Evolutionary conservation across 768 basidiomycete genomes (phyloP).

Genomic region (Dioszegia aurantiaca): DNA sequence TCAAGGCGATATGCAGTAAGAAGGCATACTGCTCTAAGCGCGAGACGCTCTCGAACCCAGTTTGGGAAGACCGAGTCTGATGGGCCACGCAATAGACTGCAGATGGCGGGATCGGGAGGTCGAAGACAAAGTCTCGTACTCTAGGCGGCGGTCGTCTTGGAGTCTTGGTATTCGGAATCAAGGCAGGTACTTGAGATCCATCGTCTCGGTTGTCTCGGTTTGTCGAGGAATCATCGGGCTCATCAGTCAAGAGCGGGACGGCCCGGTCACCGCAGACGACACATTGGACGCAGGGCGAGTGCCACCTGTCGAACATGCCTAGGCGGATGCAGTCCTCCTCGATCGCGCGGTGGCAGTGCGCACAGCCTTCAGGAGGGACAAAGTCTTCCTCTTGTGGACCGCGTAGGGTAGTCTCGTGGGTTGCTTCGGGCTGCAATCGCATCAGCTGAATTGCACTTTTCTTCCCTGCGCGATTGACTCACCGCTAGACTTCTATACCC

Average conservation of each 20-base stretch:
- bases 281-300: conserved; percentile 89
- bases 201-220: conserved; percentile 56
- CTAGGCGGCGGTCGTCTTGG: conserved; percentile 75
- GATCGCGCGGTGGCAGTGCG: conserved; percentile 81
- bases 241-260: conserved; percentile 56
- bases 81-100: conserved; percentile 76
- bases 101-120: conserved; percentile 22
- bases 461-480: conserved; percentile 57
- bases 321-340: conserved; percentile 96
- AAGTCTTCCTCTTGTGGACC: conserved; percentile 41
- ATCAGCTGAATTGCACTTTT: conserved; percentile 7
- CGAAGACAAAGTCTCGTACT: conserved; percentile 74
- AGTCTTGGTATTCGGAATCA: conserved; percentile 55
- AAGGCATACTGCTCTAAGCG: conserved; percentile 97
- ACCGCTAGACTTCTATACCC: conserved; percentile 89
- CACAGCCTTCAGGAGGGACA: conserved; percentile 68
- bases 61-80: conserved; percentile 63
- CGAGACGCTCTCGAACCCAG: conserved; percentile 86
- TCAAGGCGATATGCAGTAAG: conserved; percentile 87
- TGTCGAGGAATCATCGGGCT: conserved; percentile 4
- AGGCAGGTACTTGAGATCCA: conserved; percentile 4
- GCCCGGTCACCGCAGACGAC: conserved; percentile 70
- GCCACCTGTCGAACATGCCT: conserved; percentile 97
- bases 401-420: conserved; percentile 49
- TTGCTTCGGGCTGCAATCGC: conserved; percentile 38